phyloP scores from a whole-genome alignment of 2,329 filamentous ascomycete species.

The Xenosphaeropsis pyriputrescens region DNA sequence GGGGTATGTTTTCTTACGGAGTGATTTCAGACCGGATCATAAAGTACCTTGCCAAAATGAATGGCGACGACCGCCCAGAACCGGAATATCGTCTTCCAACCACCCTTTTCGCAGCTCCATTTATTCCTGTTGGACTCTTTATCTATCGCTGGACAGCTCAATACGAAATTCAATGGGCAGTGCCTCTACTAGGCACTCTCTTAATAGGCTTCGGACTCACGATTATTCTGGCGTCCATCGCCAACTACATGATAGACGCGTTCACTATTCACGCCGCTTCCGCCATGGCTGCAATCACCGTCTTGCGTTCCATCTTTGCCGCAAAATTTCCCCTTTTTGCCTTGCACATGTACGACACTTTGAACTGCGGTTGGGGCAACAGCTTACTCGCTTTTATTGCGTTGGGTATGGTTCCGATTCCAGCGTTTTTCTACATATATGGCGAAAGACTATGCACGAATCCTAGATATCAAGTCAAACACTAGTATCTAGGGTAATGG shows the following conservation, averaged over 20 bases:
- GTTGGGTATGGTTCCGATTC: conserved; percentile 26
- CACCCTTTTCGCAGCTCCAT: conserved; percentile 23
- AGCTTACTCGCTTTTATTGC: conserved; percentile 9
- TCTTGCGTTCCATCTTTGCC: conserved; percentile 10
- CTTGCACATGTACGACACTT: conserved; percentile 8
- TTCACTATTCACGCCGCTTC: conserved; percentile 12
- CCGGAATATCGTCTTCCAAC: no score
- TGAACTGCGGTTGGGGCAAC: no score
- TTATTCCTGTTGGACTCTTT: conserved; percentile 41
- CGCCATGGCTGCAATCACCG: conserved; percentile 10
- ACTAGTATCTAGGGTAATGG: no score
- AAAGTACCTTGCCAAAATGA: conserved; percentile 22
- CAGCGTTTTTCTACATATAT: no score
- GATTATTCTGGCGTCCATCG: conserved; percentile 32
- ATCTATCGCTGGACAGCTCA: conserved; percentile 44
- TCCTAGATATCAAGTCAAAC: no score
- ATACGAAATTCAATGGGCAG: conserved; percentile 39
- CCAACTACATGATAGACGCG: conserved; percentile 43
- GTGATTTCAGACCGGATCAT: conserved; percentile 24
- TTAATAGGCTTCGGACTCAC: conserved; percentile 25
- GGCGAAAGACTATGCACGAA: no score
- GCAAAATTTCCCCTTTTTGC: conserved; percentile 10
- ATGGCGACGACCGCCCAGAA: no score
- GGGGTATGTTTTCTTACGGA: conserved; percentile 22
- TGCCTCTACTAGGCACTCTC: conserved; percentile 23